Base-by-base conservation (phyloP, 2,329 filamentous ascomycete species). In the Alternaria infectoria region DNA sequence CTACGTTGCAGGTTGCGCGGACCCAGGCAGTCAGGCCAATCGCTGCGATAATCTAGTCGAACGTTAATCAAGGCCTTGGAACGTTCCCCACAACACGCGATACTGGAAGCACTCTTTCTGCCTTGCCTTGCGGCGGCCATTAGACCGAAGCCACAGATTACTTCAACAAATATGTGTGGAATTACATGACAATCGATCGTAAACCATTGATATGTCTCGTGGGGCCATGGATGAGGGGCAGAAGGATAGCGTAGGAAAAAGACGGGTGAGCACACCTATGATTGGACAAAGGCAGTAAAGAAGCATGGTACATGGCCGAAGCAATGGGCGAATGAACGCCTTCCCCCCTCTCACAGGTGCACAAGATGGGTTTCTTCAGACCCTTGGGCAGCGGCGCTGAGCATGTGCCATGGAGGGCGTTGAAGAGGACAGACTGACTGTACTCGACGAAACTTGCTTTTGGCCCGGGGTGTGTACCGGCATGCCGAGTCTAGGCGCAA, bases 401-500 rank as follows among this genome's bases (percentile, higher is more conserved):
- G 52, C 15, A 28, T 7, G 13, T 28, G 25, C 17, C 21, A 36
- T 43, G 12, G 36, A 19, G 25, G 25, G 25, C 21, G 52, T 43
- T 9, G 32, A 28, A 30, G 15, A 46, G 13, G n/a, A 46, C 23
- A 28, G 19, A 52, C 30, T 11, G 30, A 19, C 36, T 40, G 36
- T 52, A 52, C 36, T 40, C n/a, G 52, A 45, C 30, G 19, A 9
- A 55, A 57, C 59, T 66, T 66, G 58, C 63, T 66, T 65, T 70
- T 69, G 62, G 21, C 54, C 56, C 36, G 36, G 49, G 57, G 57
- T 57, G 28, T 63, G 57, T 23, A 49, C 64, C 69, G 70, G 69
- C 66, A 69, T 67, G 51, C 67, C 70, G 70, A 71, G 21, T 15
- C 30, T 12, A 15, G 36, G 40, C 17, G 10, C 9, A 6, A 26